Evolutionary conservation across 345 rosid genomes (phyloP).

Genomic region (Rhizophora mangle): DNA sequence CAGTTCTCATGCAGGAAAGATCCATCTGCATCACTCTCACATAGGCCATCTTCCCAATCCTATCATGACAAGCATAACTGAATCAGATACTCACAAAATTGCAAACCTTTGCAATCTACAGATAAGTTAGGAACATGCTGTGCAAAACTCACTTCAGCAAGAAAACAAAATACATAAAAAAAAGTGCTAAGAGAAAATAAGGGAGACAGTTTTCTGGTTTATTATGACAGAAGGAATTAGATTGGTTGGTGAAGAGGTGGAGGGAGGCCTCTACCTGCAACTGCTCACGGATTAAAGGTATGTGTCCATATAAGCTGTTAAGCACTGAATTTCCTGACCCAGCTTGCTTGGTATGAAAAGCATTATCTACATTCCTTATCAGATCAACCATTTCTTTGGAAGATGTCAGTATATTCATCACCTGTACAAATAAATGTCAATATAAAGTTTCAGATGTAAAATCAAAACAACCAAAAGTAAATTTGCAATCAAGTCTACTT

Average conservation of each 20-base stretch:
- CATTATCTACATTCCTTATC: conserved; percentile 57
- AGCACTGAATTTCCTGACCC: conserved; percentile 48
- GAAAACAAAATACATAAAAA: too few species aligned
- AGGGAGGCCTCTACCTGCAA: conserved; percentile 47
- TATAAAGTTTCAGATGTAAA: conserved; percentile 7
- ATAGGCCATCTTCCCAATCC: conserved; percentile 97
- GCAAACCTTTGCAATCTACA: too few species aligned
- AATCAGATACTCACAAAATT: too few species aligned
- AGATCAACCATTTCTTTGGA: conserved; percentile 67
- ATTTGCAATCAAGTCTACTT: background rate
- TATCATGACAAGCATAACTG: conserved; percentile 16
- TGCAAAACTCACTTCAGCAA: too few species aligned
- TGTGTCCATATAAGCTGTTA: conserved; percentile 46
- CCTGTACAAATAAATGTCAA: conserved; percentile 39
- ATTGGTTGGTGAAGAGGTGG: too few species aligned
- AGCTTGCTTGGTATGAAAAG: conserved; percentile 59
- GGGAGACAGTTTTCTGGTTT: too few species aligned
- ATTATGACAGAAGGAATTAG: too few species aligned
- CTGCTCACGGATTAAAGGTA: conserved; percentile 71
- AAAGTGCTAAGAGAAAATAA: too few species aligned
- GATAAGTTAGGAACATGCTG: too few species aligned
- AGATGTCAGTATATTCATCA: conserved; percentile 60
- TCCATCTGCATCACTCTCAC: conserved; percentile 85
- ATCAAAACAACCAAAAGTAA: background rate
- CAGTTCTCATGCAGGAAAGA: conserved; percentile 85